phyloP scores from a whole-genome alignment of 495 filamentous ascomycete species.

The Aspergillus bertholletiae region DNA sequence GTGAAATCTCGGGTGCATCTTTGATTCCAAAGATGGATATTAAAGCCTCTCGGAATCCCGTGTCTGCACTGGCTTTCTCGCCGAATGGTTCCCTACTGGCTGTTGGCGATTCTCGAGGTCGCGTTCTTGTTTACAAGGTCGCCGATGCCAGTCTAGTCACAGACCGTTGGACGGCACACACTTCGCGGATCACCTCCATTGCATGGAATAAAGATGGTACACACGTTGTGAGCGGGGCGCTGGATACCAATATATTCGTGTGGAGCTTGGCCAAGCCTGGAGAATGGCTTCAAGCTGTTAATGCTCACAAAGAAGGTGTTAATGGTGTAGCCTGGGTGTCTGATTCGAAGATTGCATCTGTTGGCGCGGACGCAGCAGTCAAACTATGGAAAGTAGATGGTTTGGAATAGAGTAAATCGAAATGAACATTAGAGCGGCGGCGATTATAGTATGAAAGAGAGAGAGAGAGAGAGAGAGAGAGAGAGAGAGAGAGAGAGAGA shows the following conservation, averaged over 20 bases:
- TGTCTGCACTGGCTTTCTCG: conserved; percentile 71
- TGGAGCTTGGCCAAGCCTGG: conserved; percentile 87
- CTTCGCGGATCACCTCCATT: conserved; percentile 76
- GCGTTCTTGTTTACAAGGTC: conserved; percentile 71
- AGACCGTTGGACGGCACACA: conserved; percentile 86
- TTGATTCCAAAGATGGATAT: conserved; percentile 42
- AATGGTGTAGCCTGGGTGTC: conserved; percentile 82
- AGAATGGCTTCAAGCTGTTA: conserved; percentile 69
- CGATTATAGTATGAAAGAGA: too few species aligned
- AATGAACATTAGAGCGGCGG: neutral
- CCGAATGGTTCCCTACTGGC: conserved; percentile 68
- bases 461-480: too few species aligned
- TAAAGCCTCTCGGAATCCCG: conserved; percentile 36
- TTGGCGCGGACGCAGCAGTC: conserved; percentile 82
- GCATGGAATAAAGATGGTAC: conserved; percentile 75
- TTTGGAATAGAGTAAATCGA: conserved; percentile 36
- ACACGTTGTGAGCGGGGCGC: conserved; percentile 74
- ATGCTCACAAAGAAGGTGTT: conserved; percentile 94
- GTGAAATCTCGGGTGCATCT: conserved; percentile 50
- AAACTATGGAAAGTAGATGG: conserved; percentile 84
- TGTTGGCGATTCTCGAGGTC: conserved; percentile 77
- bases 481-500: too few species aligned
- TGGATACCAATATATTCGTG: conserved; percentile 88
- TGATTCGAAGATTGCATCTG: conserved; percentile 68
- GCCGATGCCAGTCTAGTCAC: conserved; percentile 46